Percentiles rank a stretch among this genome's conserved stretches.
phyloP scores from a whole-genome alignment of 1,139 yeast genomes.

The Pichia sp. region DNA sequence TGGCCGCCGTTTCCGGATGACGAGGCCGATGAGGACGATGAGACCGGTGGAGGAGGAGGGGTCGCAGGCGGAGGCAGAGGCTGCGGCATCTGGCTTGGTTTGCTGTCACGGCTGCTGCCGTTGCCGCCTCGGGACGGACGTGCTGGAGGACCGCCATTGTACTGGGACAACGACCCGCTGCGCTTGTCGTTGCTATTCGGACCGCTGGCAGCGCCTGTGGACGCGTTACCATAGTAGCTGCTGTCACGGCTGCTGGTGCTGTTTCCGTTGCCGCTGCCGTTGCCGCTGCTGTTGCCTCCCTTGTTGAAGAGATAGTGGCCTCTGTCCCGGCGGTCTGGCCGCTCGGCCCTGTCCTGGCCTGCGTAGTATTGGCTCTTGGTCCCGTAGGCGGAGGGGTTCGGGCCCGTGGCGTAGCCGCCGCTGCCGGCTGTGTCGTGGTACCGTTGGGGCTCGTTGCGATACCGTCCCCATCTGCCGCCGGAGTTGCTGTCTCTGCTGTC shows the following conservation, averaged over 20 bases:
- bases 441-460: neutral
- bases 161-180: neutral
- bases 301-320: neutral
- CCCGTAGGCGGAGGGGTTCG: neutral
- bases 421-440: neutral
- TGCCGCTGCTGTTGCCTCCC: neutral
- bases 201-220: neutral
- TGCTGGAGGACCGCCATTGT: neutral
- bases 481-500: neutral
- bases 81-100: conserved; percentile 1
- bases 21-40: conserved; percentile 19
- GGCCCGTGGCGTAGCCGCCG: neutral
- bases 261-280: neutral
- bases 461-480: neutral
- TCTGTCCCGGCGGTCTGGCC: neutral
- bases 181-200: neutral
- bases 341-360: neutral
- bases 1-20: neutral
- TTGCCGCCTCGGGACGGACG: neutral
- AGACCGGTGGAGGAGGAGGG: conserved; percentile 8
- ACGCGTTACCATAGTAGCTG: neutral
- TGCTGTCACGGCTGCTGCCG: conserved; percentile 1
- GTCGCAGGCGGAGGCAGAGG: conserved; percentile 20
- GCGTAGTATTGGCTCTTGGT: neutral
- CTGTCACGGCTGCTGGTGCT: neutral